These are phyloP conservation scores for Cytospora mali DNA, from an alignment of 2,329 filamentous ascomycete genomes.

Conservation along the genomic window DNA sequence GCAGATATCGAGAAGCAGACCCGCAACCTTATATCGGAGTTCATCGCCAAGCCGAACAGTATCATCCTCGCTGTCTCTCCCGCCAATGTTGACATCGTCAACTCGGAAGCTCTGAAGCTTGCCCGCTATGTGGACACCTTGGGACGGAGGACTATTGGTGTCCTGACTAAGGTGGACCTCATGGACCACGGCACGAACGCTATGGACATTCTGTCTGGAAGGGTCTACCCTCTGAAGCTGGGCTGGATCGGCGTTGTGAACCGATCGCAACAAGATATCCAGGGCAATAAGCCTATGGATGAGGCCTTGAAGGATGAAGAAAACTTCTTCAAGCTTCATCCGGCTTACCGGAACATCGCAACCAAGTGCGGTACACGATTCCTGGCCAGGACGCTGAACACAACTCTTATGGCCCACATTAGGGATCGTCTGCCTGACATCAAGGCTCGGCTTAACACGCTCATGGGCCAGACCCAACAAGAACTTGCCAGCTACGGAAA, in stretches of 20 bases:
- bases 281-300: constrained; percentile 90
- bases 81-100: constrained; percentile 96
- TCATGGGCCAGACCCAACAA: constrained; percentile 99
- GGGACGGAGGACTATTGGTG: constrained; percentile 96
- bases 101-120: constrained; percentile 96
- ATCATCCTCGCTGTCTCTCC: constrained; percentile 97
- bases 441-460: constrained; percentile 93
- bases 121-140: constrained; percentile 96
- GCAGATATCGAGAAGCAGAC: constrained; percentile 97
- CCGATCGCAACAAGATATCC: constrained; percentile 96
- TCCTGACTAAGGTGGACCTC: constrained; percentile 96
- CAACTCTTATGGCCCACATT: constrained; percentile 94
- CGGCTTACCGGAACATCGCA: constrained; percentile 95
- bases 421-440: constrained; percentile 95
- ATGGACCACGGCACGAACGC: constrained; percentile 99
- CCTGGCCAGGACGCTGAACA: constrained; percentile 91
- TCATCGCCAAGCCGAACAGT: constrained; percentile 97
- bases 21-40: constrained; percentile 96
- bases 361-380: constrained; percentile 91
- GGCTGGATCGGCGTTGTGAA: constrained; percentile 99
- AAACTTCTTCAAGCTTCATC: constrained; percentile 97
- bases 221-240: constrained; percentile 94
- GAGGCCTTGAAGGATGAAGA: constrained; percentile 87
- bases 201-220: constrained; percentile 94
- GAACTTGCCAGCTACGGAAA: constrained; percentile 97